Base-by-base conservation (phyloP, 495 filamentous ascomycete genomes). In the Penicillium waksmanii region DNA sequence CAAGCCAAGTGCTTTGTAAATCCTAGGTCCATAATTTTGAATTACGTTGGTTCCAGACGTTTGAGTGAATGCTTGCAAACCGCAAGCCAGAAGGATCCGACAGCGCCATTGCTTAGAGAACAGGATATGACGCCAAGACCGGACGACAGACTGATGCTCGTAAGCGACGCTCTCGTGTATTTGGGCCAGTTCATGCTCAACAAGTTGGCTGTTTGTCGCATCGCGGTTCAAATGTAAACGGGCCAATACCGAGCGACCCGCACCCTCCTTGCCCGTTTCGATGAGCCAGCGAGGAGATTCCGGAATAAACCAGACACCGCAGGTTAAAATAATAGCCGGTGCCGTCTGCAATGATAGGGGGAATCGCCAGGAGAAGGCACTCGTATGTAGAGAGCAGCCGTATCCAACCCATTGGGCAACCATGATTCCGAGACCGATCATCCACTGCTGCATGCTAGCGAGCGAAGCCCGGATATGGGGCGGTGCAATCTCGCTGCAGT, bases 221-320 rank as follows among this genome's bases (percentile, higher is more conserved):
- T 71, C 62, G 7, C 34, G 44, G 62, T 76, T 69, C 3, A 66
- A 50, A 54, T 82, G 82, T 10, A 81, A 77, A 13, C 63, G 63
- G 13, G 65, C 60, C 57, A 85, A 78, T 21, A 76, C 69, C 9
- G 64, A 57, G 38, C 73, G 73, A 7, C 74, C 80, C 52, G 79
- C 78, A 12, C 71, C 73, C 47, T 77, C 59, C 34, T 75, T 76
- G 49, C 78, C 81, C 57, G 79, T 77, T 57, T 83, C 75, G 31
- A 82, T 78, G 8, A 87, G 71, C 83, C 83, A 87, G 48, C 84
- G 69, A 12, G 84, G 84, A 0, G 80, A 83, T 63, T 86, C 84
- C 10, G 74, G 73, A 12, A 86, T 73, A 61, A 82, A 83, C 62
- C 76, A 78, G 31, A 83, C 68, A 11, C 82, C 81, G 8, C 69